Evolutionary conservation across 2,329 filamentous ascomycete genomes (phyloP), one percentile per base, ranked within the genome.

Genomic region (Zalaria sp.): DNA sequence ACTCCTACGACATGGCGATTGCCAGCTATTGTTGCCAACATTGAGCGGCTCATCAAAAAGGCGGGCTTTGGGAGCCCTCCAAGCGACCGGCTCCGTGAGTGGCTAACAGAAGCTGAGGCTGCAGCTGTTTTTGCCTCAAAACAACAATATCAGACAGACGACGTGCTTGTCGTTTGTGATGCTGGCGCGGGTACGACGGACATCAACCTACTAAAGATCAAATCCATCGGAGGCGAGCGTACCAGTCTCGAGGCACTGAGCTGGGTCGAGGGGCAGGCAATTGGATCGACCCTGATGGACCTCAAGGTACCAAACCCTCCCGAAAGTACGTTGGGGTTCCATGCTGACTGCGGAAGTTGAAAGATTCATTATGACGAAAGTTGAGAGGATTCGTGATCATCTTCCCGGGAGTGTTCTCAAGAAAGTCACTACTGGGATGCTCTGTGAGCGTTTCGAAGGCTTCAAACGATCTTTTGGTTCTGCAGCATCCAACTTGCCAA

Each of bases 81-180:
- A 28, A 11, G 9, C 5, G 67, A 72, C 49, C 53, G 46, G 2
- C 59, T 62, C 3, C 54, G 45, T 0, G 67, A 72, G 39, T 67
- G 66, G 0, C 54, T 73, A 10, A 73, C 70, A 0, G 69, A 73
- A 52, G 69, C 70, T 1, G 70, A 73, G 49, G 70, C 70, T 4
- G 69, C 70, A 2, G 70, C 69, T 26, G 67, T 73, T 1, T 65
- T 70, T 51, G 63, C 65, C 0, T 63, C 65, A 1, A 56, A 52
- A 25, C 34, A 41, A n/a, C 8, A 25, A 18, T 41, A 41, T 10
- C 8, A 18, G 54, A 60, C 47, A 51, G 57, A 62, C 29, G 66
- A 72, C 44, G 57, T 67, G 2, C 53, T 72, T 3, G 53, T 72
- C 3, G 63, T 71, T 2, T 72, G 68, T 45, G 69, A 72, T 53